Conservation (phyloP, 345 rosid genomes). For the Turnera subulata region DNA sequence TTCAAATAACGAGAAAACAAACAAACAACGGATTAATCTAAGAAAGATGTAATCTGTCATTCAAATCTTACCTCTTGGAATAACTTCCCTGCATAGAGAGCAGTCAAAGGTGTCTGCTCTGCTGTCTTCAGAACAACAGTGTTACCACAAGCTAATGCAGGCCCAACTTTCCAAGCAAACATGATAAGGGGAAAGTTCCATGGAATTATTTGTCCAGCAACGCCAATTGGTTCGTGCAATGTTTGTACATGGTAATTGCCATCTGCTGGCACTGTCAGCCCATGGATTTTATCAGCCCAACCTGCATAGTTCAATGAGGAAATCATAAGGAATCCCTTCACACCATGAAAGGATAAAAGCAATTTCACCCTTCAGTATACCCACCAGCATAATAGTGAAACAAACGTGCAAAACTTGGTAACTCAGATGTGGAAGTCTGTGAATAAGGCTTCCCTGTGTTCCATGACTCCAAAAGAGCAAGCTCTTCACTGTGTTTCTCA, state of each 20-base stretch:
- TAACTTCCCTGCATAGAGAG: conserved; percentile 22
- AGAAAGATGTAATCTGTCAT: too few species aligned
- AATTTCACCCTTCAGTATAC: background rate
- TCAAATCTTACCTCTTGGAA: conserved; percentile 19
- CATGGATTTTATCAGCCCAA: conserved; percentile 46
- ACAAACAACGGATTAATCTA: background rate
- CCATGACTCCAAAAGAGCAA: conserved; percentile 87
- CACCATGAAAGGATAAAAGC: background rate
- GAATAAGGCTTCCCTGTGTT: conserved; percentile 82
- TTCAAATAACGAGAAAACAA: background rate
- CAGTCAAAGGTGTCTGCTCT: conserved; percentile 31
- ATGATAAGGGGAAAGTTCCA: conserved; percentile 30
- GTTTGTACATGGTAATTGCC: conserved; percentile 17
- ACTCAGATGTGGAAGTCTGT: conserved; percentile 62
- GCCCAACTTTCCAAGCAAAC: conserved; percentile 33
- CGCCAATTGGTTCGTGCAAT: conserved; percentile 29
- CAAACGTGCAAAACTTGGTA: conserved; percentile 58
- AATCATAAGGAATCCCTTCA: background rate
- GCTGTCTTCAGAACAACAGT: conserved; percentile 27
- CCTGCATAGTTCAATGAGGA: conserved; percentile 31
- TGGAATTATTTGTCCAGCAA: conserved; percentile 32
- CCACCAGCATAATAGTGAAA: conserved; percentile 82
- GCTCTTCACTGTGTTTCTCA: conserved; percentile 76
- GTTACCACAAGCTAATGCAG: conserved; percentile 28
- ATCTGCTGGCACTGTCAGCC: conserved; percentile 21